phyloP scores from a whole-genome alignment of 331 rosid genomes.

The Malus hybrid region DNA sequence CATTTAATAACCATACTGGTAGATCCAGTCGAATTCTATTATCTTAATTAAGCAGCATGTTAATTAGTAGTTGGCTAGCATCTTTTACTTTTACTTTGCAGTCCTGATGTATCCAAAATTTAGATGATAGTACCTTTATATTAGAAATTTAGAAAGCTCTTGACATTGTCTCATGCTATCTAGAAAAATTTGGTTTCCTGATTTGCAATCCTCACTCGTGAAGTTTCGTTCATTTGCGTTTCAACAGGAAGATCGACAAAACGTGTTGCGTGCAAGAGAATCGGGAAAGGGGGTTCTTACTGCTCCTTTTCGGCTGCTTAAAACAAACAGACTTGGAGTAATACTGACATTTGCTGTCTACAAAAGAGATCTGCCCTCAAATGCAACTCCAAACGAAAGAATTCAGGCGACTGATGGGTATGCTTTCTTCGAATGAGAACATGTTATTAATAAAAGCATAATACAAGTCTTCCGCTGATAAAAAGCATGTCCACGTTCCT shows the following conservation, averaged over 20 bases:
- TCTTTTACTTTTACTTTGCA: not conserved
- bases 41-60: not conserved
- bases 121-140: not conserved
- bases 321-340: slow-evolving; percentile 83
- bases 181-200: not conserved
- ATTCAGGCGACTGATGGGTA: slow-evolving; percentile 92
- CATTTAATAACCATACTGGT: not conserved
- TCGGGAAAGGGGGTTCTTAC: slow-evolving; percentile 93
- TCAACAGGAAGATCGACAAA: slow-evolving; percentile 80
- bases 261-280: slow-evolving; percentile 84
- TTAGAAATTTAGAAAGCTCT: not conserved
- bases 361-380: slow-evolving; percentile 79
- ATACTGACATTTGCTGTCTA: slow-evolving; percentile 93
- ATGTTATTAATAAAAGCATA: not conserved
- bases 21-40: not conserved
- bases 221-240: slow-evolving; percentile 14
- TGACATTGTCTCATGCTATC: not conserved
- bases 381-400: slow-evolving; percentile 85
- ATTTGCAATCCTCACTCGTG: not conserved
- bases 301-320: slow-evolving; percentile 80
- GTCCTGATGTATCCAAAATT: not conserved
- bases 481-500: not conserved
- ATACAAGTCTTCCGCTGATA: not conserved
- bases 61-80: too few species aligned
- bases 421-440: slow-evolving; percentile 11